Evolutionary conservation across 805 yeast genomes (phyloP).

Genomic region (Metschnikowia gruessii): DNA sequence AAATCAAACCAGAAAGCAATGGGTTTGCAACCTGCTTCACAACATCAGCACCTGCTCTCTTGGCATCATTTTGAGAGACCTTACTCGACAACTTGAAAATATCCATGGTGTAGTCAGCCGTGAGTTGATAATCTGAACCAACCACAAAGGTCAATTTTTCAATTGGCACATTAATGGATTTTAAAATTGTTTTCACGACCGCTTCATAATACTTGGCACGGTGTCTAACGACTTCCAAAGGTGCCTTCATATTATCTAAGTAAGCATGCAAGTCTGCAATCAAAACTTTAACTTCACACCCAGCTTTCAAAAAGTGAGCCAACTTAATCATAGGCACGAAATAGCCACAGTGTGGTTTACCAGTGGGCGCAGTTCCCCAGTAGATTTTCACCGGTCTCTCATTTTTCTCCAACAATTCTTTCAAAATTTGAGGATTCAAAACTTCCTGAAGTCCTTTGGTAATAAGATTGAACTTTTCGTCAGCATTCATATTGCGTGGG

Average conservation of each 20-base stretch:
- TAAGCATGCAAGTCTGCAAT: conserved; percentile 96
- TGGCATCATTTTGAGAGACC: conserved; percentile 93
- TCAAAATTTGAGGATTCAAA: conserved; percentile 82
- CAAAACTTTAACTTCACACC: conserved; percentile 88
- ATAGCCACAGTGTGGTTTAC: conserved; percentile 98
- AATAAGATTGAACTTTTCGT: conserved; percentile 68
- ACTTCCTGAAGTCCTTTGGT: conserved; percentile 90
- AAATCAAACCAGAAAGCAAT: conserved; percentile 85
- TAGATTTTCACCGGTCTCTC: conserved; percentile 81
- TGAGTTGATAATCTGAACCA: conserved; percentile 88
- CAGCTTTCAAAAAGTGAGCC: conserved; percentile 93
- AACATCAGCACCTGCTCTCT: conserved; percentile 99
- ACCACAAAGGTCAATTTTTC: conserved; percentile 79
- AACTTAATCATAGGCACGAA: conserved; percentile 96
- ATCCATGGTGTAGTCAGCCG: conserved; percentile 80
- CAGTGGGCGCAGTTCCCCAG: conserved; percentile 99
- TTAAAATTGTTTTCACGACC: conserved; percentile 80
- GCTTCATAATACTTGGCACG: conserved; percentile 88
- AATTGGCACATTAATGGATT: conserved; percentile 85
- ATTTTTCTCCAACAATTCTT: conserved; percentile 74
- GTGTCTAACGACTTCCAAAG: conserved; percentile 83
- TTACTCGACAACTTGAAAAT: conserved; percentile 78
- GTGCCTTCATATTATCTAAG: conserved; percentile 97
- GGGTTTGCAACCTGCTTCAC: conserved; percentile 97
- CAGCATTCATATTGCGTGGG: conserved; percentile 42